Evolutionary conservation across 2,329 filamentous ascomycete species (phyloP).

Genomic region (Exserohilum turcica): DNA sequence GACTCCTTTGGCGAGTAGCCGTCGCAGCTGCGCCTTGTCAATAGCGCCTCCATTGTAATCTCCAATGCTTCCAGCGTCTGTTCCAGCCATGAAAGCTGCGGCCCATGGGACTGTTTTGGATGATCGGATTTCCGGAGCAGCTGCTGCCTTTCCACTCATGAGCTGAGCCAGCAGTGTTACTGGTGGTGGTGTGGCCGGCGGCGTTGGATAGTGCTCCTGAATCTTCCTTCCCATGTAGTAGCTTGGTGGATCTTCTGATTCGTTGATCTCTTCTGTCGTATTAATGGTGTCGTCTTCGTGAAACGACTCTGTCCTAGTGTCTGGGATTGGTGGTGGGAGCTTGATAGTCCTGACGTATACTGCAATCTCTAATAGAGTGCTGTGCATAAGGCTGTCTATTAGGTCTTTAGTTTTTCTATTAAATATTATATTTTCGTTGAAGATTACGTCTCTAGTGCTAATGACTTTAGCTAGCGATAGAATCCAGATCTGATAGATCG

Average conservation of each 20-base stretch:
- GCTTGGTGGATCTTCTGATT: background rate
- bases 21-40: background rate
- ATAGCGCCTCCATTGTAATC: background rate
- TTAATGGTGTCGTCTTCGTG: background rate
- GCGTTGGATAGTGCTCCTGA: background rate
- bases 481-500: slow-evolving; percentile 10
- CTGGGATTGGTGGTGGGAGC: background rate
- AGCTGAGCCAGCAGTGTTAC: background rate
- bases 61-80: background rate
- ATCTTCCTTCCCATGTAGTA: background rate
- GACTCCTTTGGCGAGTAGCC: background rate
- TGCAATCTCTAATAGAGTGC: background rate
- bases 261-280: background rate
- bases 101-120: background rate
- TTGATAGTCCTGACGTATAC: background rate
- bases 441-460: slow-evolving; percentile 6
- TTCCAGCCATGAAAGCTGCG: background rate
- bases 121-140: background rate
- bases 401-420: background rate
- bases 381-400: background rate
- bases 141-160: background rate
- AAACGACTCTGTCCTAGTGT: background rate
- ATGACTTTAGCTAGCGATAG: slow-evolving; percentile 4
- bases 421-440: slow-evolving; percentile 7
- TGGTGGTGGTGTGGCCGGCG: background rate